These are phyloP conservation scores for Tricholoma matsutake DNA, from an alignment of 768 basidiomycete species.

Conservation along the genomic window DNA sequence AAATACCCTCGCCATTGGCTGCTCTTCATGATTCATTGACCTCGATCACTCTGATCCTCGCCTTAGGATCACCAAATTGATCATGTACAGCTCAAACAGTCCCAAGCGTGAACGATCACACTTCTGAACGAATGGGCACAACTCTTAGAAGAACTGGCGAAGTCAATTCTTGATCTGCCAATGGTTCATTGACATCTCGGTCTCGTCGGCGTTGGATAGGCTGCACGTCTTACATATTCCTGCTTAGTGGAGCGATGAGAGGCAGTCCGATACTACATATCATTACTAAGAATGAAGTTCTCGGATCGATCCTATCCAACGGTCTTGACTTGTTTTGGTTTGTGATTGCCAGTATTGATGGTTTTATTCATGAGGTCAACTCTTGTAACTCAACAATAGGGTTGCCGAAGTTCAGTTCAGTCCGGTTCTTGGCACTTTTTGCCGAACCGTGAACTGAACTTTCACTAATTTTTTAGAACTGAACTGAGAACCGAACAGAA, in stretches of 20 bases:
- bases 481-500: no score
- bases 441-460: no score
- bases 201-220: background rate
- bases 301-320: background rate
- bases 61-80: constrained; percentile 2
- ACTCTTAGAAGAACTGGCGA: constrained; percentile 52
- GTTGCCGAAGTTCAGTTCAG: no score
- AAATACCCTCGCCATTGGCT: no score
- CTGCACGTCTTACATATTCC: background rate
- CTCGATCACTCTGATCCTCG: background rate
- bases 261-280: background rate
- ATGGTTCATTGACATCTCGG: background rate
- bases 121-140: constrained; percentile 57
- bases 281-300: background rate
- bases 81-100: constrained; percentile 15
- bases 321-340: background rate
- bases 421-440: no score
- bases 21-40: background rate
- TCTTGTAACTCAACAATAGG: no score
- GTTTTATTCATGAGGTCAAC: background rate
- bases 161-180: constrained; percentile 20
- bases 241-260: constrained; percentile 1
- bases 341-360: background rate
- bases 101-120: constrained; percentile 40
- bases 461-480: no score